Percentiles rank a stretch among this genome's conserved stretches.
Conservation (phyloP, 2,329 filamentous ascomycete genomes). For the Thielaviopsis ethacetica region DNA sequence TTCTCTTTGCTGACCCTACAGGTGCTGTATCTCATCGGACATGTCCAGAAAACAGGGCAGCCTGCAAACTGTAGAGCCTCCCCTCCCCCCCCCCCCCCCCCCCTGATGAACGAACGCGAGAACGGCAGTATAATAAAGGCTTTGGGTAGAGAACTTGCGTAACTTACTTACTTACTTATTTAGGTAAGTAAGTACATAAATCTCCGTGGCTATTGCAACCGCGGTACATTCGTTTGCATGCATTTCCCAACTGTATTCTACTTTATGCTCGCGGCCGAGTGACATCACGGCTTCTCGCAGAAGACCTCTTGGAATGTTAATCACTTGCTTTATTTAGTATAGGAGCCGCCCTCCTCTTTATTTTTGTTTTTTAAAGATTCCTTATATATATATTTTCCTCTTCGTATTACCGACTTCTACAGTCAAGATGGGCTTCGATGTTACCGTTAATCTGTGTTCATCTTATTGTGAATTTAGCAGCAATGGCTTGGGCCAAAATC, state of each 20-base stretch:
- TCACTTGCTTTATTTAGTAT: neutral
- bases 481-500: too few species aligned
- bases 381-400: too few species aligned
- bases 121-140: too few species aligned
- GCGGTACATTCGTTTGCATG: too few species aligned
- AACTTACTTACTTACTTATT: too few species aligned
- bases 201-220: neutral
- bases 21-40: neutral
- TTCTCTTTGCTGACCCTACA: neutral
- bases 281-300: neutral
- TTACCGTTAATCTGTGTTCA: neutral
- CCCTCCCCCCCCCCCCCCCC: too few species aligned
- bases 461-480: neutral
- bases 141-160: too few species aligned
- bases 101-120: neutral
- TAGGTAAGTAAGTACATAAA: too few species aligned
- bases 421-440: neutral
- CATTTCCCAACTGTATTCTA: neutral
- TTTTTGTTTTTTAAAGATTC: too few species aligned
- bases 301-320: neutral
- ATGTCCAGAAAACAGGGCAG: neutral
- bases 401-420: too few species aligned
- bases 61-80: neutral
- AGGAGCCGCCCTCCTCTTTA: neutral
- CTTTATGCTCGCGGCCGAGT: neutral